Base-by-base conservation (phyloP, 2,329 filamentous ascomycete species). In the Meredithiella fracta region DNA sequence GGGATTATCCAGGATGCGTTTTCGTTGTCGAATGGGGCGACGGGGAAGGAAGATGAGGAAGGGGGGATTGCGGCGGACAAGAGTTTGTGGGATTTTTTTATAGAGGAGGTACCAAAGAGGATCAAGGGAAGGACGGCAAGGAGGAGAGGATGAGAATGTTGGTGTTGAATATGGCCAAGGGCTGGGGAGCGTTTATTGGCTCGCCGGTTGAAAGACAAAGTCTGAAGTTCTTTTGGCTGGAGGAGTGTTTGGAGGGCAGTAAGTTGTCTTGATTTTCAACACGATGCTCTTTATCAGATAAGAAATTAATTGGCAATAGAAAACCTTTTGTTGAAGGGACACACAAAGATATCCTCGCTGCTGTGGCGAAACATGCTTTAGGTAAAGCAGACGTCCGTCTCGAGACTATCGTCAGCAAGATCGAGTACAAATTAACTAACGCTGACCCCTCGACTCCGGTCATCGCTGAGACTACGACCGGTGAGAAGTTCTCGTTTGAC, bases 201-300 rank as follows among this genome's bases (percentile, higher is more conserved):
- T 82, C 76, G 58, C 75, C 79, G 0, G 71, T 85, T 7, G 68
- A 72, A 54, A 74, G 64, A 25, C 85, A 89, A 65, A 86, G 82
- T 62, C 69, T 88, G 31, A 85, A 82, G 68, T 88, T 80, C 68
- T 85, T 87, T 65, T 87, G 83, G 82, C 65, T 89, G 3, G 85
- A 89, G 64, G 83, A 88, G 66, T 86, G 82, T 61, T 81, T 88
- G 54, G 83, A 87, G 64, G 84, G 83, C 49, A 77, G 78, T 78
- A 64, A 62, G 70, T 63, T 44, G 38, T 47, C 17, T 20, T 86
- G 82, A 60, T 81, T 88, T 53, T 83, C 87, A 64, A 83, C 83
- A 51, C 76, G 78, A 78, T 64, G 61, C 70, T 62, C n/a, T n/a
- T n/a, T n/a, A n/a, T n/a, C n/a, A 11, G 11, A 42, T 34, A 34